Evolutionary conservation across 352 stramenopile genomes (phyloP).

Genomic region (Phytophthora cryptogea): DNA sequence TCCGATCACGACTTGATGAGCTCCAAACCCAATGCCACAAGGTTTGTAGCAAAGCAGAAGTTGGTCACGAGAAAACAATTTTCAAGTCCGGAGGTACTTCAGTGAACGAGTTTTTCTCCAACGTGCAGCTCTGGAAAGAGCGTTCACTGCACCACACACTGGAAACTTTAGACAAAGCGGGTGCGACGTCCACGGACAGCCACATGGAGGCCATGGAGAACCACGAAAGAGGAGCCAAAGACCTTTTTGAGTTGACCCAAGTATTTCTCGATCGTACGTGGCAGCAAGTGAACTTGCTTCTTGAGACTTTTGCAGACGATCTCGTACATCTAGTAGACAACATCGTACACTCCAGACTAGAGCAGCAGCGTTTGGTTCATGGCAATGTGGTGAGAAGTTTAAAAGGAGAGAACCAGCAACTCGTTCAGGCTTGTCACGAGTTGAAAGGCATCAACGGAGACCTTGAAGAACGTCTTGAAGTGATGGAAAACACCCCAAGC

Average conservation of each 20-base stretch:
- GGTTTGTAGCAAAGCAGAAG: constrained; percentile 5
- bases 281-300: constrained; percentile 19
- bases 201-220: constrained; percentile 66
- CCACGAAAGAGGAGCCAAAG: constrained; percentile 49
- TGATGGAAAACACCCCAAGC: constrained; percentile 40
- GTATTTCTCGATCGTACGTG: constrained; percentile 27
- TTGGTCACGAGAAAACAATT: neutral
- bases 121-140: constrained; percentile 67
- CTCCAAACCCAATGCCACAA: constrained; percentile 22
- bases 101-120: constrained; percentile 29
- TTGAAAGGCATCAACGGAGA: constrained; percentile 28
- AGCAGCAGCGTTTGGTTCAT: constrained; percentile 40
- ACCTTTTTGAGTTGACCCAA: constrained; percentile 41
- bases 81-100: constrained; percentile 1
- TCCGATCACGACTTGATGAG: constrained; percentile 20
- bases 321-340: constrained; percentile 32
- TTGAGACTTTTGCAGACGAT: constrained; percentile 42
- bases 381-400: constrained; percentile 26
- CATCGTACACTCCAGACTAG: constrained; percentile 44
- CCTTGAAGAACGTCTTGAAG: constrained; percentile 38
- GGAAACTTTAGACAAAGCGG: constrained; percentile 40
- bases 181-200: constrained; percentile 24
- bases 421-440: constrained; percentile 19
- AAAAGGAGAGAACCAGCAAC: constrained; percentile 41
- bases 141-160: constrained; percentile 60